These are phyloP conservation scores for Panellus pusillus DNA, from an alignment of 768 basidiomycete species.

Conservation along the genomic window DNA sequence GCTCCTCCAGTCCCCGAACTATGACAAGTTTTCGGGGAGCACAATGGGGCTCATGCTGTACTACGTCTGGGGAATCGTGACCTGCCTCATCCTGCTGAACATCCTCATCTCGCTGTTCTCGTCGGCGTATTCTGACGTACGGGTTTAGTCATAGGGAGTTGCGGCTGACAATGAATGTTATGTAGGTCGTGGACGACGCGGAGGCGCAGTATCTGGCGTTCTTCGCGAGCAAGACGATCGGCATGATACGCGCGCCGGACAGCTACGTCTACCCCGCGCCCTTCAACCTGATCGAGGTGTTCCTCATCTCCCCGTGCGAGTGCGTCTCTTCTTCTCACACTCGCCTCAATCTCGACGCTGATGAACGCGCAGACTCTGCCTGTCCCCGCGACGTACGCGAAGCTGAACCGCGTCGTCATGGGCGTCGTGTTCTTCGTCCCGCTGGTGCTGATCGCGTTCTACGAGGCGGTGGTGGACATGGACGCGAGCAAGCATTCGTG, in stretches of 20 bases:
- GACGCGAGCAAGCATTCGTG: conserved; percentile 57
- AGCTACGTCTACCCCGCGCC: conserved; percentile 89
- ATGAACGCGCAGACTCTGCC: conserved; percentile 38
- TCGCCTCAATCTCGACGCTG: conserved; percentile 1
- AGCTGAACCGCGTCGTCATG: conserved; percentile 83
- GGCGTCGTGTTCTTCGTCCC: conserved; percentile 78
- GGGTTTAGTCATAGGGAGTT: conserved; percentile 12
- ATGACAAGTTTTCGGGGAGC: conserved; percentile 51
- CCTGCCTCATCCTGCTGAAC: conserved; percentile 74
- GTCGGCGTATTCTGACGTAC: conserved; percentile 85
- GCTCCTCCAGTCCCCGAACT: conserved; percentile 78
- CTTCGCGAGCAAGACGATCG: conserved; percentile 84
- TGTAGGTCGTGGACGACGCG: conserved; percentile 76
- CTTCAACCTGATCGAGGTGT: conserved; percentile 83
- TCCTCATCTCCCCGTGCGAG: conserved; percentile 87
- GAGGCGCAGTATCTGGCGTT: conserved; percentile 90
- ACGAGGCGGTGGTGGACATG: conserved; percentile 59
- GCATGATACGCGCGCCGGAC: conserved; percentile 85
- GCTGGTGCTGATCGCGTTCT: conserved; percentile 69
- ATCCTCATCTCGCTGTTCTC: conserved; percentile 95
- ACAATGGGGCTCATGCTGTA: conserved; percentile 66
- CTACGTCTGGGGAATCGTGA: conserved; percentile 49
- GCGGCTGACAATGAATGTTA: neutral
- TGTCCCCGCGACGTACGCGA: conserved; percentile 52
- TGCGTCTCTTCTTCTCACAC: conserved; percentile 38